Evolutionary conservation across 176 grass and related monocot species (phyloP).

Genomic region (Alloteropsis semialata): DNA sequence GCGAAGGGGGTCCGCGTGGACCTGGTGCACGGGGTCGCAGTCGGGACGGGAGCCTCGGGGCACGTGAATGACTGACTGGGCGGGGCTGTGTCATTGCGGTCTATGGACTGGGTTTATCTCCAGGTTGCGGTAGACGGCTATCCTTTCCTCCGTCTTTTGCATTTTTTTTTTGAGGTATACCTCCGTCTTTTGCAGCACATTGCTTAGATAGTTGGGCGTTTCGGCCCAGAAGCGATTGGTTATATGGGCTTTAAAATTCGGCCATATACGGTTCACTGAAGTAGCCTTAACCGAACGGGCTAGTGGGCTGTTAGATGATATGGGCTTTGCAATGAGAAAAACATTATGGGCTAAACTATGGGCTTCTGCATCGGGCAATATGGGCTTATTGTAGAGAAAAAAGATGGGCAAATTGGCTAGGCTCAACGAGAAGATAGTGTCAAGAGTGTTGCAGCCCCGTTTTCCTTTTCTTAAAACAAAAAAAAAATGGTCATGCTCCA

Average conservation of each 20-base stretch:
- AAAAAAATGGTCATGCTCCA: no score
- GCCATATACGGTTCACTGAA: no score
- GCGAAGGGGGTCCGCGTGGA: constrained; percentile 12
- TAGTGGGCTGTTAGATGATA: no score
- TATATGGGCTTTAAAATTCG: background rate
- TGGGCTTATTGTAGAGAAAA: no score
- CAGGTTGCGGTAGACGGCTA: background rate
- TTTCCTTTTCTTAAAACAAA: no score
- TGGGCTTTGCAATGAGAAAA: no score
- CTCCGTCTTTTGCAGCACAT: background rate
- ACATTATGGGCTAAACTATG: no score
- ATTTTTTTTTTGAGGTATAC: no score
- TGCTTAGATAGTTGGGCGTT: background rate
- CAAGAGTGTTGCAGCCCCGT: no score
- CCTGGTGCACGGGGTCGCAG: constrained; percentile 13
- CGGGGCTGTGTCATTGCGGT: background rate
- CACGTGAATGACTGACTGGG: background rate
- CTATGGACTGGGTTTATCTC: constrained; percentile 12
- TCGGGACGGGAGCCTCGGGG: background rate
- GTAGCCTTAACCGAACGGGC: background rate
- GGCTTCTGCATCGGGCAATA: no score
- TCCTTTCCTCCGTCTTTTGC: background rate
- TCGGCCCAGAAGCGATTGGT: background rate
- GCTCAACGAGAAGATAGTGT: no score
- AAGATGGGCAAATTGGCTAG: no score